Evolutionary conservation across 305 asterid genomes (phyloP).

Genomic region (Fraxinus platypoda): DNA sequence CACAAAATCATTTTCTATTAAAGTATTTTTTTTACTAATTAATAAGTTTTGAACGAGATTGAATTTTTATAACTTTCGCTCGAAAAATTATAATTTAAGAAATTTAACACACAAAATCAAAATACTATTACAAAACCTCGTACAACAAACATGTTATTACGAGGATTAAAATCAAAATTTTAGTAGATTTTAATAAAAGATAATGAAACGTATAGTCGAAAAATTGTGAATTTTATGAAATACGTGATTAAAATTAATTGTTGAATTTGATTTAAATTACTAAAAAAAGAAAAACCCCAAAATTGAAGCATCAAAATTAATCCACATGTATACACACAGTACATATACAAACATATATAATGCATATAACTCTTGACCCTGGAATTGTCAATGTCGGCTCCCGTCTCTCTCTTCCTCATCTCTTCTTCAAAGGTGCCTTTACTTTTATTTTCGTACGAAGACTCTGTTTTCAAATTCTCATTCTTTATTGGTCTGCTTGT

Average conservation of each 20-base stretch:
- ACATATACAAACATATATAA: not conserved
- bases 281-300: not conserved
- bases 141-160: too few species aligned
- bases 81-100: not conserved
- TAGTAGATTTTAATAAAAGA: too few species aligned
- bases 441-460: not conserved
- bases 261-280: too few species aligned
- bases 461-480: not conserved
- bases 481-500: not conserved
- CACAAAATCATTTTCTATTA: not conserved
- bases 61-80: not conserved
- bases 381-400: slow-evolving; percentile 35
- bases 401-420: slow-evolving; percentile 20
- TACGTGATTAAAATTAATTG: too few species aligned
- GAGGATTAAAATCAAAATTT: too few species aligned
- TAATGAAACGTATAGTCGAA: too few species aligned
- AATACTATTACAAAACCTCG: not conserved
- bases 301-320: not conserved
- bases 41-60: too few species aligned
- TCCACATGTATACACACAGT: not conserved
- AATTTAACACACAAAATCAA: not conserved
- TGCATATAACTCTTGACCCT: not conserved
- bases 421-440: slow-evolving; percentile 29
- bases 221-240: too few species aligned
- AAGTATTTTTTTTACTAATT: too few species aligned